Conservation (phyloP, 805 yeast species). For the Saccharomycopsis sp. region DNA sequence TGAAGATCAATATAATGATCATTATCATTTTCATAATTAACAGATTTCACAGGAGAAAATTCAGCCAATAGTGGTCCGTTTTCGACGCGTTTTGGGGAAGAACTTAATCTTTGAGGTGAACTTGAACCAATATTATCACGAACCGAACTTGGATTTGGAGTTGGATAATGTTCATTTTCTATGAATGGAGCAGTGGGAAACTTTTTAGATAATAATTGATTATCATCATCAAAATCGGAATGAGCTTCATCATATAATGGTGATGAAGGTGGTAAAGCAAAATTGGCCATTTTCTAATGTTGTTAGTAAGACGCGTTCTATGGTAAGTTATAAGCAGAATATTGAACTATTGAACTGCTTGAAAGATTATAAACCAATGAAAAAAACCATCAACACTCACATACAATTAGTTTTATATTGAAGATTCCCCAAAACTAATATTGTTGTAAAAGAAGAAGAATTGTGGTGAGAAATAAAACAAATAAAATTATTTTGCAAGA, state of each 20-base stretch:
- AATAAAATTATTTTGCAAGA: too few relatives aligned
- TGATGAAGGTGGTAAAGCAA: constrained; percentile 11
- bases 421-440: too few relatives aligned
- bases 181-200: too few relatives aligned
- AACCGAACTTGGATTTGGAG: constrained; percentile 18
- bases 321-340: too few relatives aligned
- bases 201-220: background rate
- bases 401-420: too few relatives aligned
- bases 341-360: too few relatives aligned
- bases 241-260: constrained; percentile 9
- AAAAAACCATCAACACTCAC: too few relatives aligned
- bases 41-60: constrained; percentile 8
- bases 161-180: constrained; percentile 7
- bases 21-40: constrained; percentile 4
- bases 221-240: constrained; percentile 1
- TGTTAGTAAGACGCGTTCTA: too few relatives aligned
- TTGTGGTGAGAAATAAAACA: too few relatives aligned
- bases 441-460: too few relatives aligned
- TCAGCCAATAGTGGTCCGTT: constrained; percentile 13
- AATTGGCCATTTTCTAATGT: too few relatives aligned
- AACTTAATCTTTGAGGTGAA: constrained; percentile 7
- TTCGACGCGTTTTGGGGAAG: background rate
- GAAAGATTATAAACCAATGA: too few relatives aligned
- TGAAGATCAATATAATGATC: constrained; percentile 5
- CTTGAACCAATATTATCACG: constrained; percentile 9